A percentile compares a stretch with the other conserved stretches of the same genome.
Evolutionary conservation across 192 early-diverging fungal genomes (phyloP).

Genomic region (Backusella mclennaniae): DNA sequence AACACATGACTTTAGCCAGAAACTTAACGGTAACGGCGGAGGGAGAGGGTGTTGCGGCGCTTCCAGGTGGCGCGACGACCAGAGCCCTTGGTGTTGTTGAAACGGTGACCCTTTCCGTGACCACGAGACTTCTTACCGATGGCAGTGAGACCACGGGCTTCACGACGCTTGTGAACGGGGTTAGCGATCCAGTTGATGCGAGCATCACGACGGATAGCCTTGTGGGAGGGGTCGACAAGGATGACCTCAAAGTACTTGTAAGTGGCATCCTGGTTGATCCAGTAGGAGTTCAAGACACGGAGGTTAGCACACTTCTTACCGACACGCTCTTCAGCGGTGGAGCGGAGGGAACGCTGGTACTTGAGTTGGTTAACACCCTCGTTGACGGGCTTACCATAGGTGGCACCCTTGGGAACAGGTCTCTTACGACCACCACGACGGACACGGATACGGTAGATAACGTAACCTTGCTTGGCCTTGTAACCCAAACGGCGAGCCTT

Average conservation of each 20-base stretch:
- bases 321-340: conserved; percentile 96
- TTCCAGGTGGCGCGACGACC: conserved; percentile 92
- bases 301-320: conserved; percentile 96
- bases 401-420: conserved; percentile 94
- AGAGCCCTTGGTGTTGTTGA: conserved; percentile 96
- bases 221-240: conserved; percentile 95
- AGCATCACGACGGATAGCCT: conserved; percentile 96
- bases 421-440: conserved; percentile 98
- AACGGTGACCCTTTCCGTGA: conserved; percentile 93
- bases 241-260: conserved; percentile 99
- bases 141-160: conserved; percentile 95
- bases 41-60: conserved; percentile 94
- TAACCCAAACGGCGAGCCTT: conserved; percentile 99
- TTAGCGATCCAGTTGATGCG: conserved; percentile 99
- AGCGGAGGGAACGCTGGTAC: conserved; percentile 91
- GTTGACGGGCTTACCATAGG: conserved; percentile 96
- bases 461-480: conserved; percentile 99
- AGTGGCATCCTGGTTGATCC: conserved; percentile 99
- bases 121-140: conserved; percentile 97
- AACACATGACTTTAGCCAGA: conserved; percentile 9
- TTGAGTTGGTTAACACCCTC: conserved; percentile 99
- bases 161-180: conserved; percentile 97
- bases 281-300: conserved; percentile 99
- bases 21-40: conserved; percentile 89
- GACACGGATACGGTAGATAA: conserved; percentile 98